Conservation (phyloP, 306 rosid species). For the Acacia acuminata region DNA sequence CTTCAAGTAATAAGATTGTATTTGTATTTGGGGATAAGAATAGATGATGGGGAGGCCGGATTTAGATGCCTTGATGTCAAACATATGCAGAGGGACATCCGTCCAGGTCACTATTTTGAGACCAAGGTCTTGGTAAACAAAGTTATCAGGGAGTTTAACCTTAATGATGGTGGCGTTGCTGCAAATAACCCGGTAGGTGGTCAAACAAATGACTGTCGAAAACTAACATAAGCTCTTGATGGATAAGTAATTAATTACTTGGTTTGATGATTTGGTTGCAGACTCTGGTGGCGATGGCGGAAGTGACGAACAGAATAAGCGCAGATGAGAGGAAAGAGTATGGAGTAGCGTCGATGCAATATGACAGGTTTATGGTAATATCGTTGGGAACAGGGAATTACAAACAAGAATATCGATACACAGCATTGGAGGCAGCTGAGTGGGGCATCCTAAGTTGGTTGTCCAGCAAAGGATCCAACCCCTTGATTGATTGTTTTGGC, state of each 20-base stretch:
- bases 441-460: constrained; percentile 72
- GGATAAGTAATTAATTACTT: background rate
- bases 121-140: constrained; percentile 29
- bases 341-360: constrained; percentile 38
- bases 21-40: background rate
- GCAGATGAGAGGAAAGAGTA: constrained; percentile 17
- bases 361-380: constrained; percentile 46
- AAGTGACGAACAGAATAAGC: constrained; percentile 49
- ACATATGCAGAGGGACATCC: constrained; percentile 74
- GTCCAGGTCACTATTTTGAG: constrained; percentile 66
- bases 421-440: constrained; percentile 41
- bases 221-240: background rate
- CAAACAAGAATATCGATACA: constrained; percentile 44
- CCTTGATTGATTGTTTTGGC: constrained; percentile 46
- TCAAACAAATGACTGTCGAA: background rate
- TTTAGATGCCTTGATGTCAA: constrained; percentile 43
- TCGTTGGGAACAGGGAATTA: constrained; percentile 66
- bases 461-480: constrained; percentile 41
- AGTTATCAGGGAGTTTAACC: constrained; percentile 45
- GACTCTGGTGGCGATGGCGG: constrained; percentile 54
- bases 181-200: constrained; percentile 66
- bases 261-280: constrained; percentile 14
- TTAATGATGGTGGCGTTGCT: constrained; percentile 64
- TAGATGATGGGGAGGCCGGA: constrained; percentile 42
- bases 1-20: background rate